Conservation (phyloP, 768 basidiomycete genomes). For the Macrolepiota dolichaula region DNA sequence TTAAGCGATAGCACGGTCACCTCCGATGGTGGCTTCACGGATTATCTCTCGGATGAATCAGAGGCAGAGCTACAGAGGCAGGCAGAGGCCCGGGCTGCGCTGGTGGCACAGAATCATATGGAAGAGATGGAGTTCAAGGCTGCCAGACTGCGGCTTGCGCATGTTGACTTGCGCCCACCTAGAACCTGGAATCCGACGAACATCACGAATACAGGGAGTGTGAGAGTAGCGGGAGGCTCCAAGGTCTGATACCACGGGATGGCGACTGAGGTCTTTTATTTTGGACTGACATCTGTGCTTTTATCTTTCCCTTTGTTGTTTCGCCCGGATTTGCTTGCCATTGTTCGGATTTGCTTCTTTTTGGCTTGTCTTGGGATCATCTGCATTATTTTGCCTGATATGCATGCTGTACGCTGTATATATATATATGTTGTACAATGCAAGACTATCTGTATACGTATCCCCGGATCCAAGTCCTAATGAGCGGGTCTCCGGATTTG, state of each 20-base stretch:
- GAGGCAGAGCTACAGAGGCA: constrained; percentile 85
- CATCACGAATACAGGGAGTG: constrained; percentile 25
- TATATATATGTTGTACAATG: constrained; percentile 4
- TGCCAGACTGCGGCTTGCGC: constrained; percentile 73
- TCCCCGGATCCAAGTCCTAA: constrained; percentile 1
- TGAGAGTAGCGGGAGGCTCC: constrained; percentile 6
- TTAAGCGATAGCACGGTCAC: constrained; percentile 74
- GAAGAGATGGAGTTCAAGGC: constrained; percentile 82
- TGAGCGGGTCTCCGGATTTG: constrained; percentile 4
- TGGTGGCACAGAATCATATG: constrained; percentile 74
- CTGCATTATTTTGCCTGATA: constrained; percentile 11
- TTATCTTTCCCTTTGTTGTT: neutral
- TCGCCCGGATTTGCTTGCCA: neutral
- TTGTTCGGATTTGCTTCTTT: neutral
- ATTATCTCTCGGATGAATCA: constrained; percentile 91
- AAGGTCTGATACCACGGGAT: constrained; percentile 4
- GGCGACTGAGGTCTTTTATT: neutral
- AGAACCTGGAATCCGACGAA: constrained; percentile 69
- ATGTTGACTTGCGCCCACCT: constrained; percentile 72
- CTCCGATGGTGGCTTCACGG: constrained; percentile 85
- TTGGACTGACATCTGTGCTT: neutral
- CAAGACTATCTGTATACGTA: neutral
- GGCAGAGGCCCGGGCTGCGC: constrained; percentile 74
- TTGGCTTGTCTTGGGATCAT: constrained; percentile 9
- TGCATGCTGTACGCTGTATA: constrained; percentile 13